Evolutionary conservation across 2,329 filamentous ascomycete genomes (phyloP), one percentile per base, ranked within the genome.

Genomic region (Diaporthe humulicola): DNA sequence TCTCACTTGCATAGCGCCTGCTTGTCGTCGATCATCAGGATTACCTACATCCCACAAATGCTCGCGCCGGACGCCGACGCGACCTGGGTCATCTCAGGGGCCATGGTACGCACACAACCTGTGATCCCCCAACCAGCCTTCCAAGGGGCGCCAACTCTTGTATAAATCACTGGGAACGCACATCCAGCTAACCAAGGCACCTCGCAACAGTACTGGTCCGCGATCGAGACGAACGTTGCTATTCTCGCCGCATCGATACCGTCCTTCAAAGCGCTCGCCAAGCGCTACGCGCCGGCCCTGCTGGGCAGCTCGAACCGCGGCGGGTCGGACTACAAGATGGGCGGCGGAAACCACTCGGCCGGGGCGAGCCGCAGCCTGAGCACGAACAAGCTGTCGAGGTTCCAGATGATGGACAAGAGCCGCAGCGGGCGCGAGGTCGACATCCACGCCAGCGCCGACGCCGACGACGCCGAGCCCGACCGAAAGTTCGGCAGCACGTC

Each of bases 1-100:
- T 19, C 15, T 22, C 28, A 22, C 3, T 45, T 15, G 17, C 70
- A 33, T 40, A 86, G 85, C 75, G 85, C 85, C 56, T 87, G 86
- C 73, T 77, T 87, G 50, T 86, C 86, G 17, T 86, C 85, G 9
- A 86, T 87, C 72, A 83, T 87, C 56, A 84, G 86, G 72, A 86
- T 87, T 70, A 86, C 84, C 33, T 86, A 83, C 52, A 83, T 87
- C 73, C 85, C 85, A 5, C 72, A 79, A 48, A 86, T 87, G 82
- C 82, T 87, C 54, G 80, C 77, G 25, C 82, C 81, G 28, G 64
- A 50, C 14, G 57, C 72, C 15, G 82, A 84, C 75, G 75, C 80
- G 9, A 84, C 82, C 22, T 84, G 79, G 77, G 81, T 80, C 61
- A 83, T 83, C 45, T 77, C 82, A 48, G 80, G 80, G 40, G 83